phyloP scores from a whole-genome alignment of 768 basidiomycete species.

The Lentinula sp. region DNA sequence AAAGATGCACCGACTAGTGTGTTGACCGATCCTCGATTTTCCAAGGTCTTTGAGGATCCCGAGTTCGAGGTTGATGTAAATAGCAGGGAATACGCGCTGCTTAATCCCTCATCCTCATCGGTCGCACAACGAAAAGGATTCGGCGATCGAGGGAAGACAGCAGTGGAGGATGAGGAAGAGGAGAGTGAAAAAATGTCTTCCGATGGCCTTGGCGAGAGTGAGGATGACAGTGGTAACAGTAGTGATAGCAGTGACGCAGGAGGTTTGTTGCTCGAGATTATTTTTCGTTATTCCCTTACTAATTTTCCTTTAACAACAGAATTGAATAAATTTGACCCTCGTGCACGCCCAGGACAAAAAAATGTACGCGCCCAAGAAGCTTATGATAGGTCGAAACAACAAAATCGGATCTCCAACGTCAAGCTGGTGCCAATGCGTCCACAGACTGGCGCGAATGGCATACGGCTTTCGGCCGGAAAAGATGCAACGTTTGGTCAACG shows the following conservation, averaged over 20 bases:
- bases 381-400: conserved; percentile 32
- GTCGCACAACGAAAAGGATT: conserved; percentile 39
- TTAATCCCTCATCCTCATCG: conserved; percentile 88
- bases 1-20: conserved; percentile 35
- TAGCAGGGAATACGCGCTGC: conserved; percentile 82
- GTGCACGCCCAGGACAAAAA: conserved; percentile 41
- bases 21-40: conserved; percentile 85
- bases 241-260: conserved; percentile 55
- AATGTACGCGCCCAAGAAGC: conserved; percentile 42
- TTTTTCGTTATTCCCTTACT: neutral
- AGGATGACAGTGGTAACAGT: conserved; percentile 32
- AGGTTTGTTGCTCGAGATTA: conserved; percentile 25
- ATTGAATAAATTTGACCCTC: conserved; percentile 45
- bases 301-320: conserved; percentile 18
- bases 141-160: conserved; percentile 52
- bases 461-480: conserved; percentile 29
- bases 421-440: conserved; percentile 65
- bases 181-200: conserved; percentile 71
- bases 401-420: conserved; percentile 45
- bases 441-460: conserved; percentile 19
- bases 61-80: conserved; percentile 89
- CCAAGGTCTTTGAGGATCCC: conserved; percentile 84
- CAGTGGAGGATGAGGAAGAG: conserved; percentile 85
- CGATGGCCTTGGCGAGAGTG: conserved; percentile 41
- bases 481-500: conserved; percentile 69